phyloP scores from a whole-genome alignment of 192 early-diverging fungal genomes.

The Podila minutissima region DNA sequence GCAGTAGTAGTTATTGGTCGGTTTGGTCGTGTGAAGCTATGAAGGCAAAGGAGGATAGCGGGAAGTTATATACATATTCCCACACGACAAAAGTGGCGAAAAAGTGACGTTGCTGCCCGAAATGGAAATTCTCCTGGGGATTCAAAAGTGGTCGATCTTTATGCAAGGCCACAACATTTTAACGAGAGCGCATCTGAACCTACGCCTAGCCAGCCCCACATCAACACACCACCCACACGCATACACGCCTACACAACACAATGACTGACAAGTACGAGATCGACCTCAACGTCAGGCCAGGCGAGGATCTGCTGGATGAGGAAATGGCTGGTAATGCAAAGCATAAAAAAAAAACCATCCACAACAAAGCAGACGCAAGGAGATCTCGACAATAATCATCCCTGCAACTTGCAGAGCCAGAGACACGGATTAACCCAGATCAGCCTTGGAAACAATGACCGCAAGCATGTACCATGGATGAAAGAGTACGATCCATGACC shows the following conservation, averaged over 20 bases:
- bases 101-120: background rate
- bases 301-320: slow-evolving; percentile 46
- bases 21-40: background rate
- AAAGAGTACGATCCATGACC: too few relatives aligned
- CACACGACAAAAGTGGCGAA: background rate
- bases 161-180: background rate
- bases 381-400: too few relatives aligned
- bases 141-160: too few relatives aligned
- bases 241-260: background rate
- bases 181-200: background rate
- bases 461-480: too few relatives aligned
- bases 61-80: too few relatives aligned
- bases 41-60: background rate
- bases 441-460: too few relatives aligned
- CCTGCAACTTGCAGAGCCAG: too few relatives aligned
- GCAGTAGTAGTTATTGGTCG: too few relatives aligned
- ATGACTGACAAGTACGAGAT: slow-evolving; percentile 49
- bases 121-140: background rate
- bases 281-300: slow-evolving; percentile 44
- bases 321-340: slow-evolving; percentile 35
- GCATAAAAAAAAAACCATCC: too few relatives aligned
- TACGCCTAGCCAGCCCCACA: background rate
- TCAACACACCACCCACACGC: background rate
- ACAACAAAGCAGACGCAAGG: too few relatives aligned
- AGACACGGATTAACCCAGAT: too few relatives aligned